phyloP scores from a whole-genome alignment of 2,329 filamentous ascomycete species.

The Dothideomycetidae sp. region DNA sequence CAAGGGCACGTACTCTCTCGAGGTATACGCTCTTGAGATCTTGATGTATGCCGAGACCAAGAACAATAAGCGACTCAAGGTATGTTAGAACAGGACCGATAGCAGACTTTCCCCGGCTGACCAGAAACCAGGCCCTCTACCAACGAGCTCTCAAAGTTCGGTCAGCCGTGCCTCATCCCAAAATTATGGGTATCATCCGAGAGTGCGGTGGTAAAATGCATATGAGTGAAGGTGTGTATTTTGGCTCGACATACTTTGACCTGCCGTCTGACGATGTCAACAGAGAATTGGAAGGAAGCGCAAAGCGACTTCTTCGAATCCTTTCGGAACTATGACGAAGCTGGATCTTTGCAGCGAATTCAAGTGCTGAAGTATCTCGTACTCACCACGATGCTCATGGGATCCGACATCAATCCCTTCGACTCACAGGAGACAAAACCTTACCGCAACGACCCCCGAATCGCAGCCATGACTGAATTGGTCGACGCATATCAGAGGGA shows the following conservation, averaged over 20 bases:
- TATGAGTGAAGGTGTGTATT: conserved; percentile 63
- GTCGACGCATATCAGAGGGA: conserved; percentile 94
- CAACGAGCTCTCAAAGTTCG: conserved; percentile 81
- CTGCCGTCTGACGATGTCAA: conserved; percentile 14
- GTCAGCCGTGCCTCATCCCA: conserved; percentile 94
- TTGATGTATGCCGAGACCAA: conserved; percentile 96
- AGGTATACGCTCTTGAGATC: conserved; percentile 93
- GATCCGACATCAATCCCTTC: conserved; percentile 96
- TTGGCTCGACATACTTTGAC: background rate
- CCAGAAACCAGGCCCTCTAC: conserved; percentile 49
- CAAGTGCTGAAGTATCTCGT: conserved; percentile 96
- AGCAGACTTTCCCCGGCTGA: conserved; percentile 12
- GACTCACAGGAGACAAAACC: conserved; percentile 98
- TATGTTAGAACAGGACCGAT: conserved; percentile 18
- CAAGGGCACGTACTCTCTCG: conserved; percentile 91
- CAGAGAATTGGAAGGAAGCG: conserved; percentile 93
- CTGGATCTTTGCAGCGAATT: conserved; percentile 86
- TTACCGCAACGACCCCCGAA: conserved; percentile 88
- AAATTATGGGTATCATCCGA: conserved; percentile 97
- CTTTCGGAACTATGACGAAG: conserved; percentile 97
- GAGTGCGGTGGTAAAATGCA: conserved; percentile 99
- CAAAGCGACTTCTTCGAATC: conserved; percentile 98
- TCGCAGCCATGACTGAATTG: conserved; percentile 91
- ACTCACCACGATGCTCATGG: conserved; percentile 95
- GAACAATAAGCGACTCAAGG: conserved; percentile 94